Conservation (phyloP, 148 eudicot genomes). For the Chenopodium quinoa region DNA sequence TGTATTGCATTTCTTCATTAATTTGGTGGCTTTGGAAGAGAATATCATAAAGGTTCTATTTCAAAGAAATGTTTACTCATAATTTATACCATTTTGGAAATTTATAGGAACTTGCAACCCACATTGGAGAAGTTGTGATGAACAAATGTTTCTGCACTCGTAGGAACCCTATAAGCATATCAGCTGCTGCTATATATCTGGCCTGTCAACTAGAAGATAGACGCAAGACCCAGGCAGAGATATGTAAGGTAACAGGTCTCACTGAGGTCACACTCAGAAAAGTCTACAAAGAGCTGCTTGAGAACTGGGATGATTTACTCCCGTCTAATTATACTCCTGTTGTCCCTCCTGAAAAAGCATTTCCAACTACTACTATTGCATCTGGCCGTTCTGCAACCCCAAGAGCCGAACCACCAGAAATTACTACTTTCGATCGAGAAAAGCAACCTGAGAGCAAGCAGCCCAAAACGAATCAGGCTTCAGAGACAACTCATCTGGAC, state of each 20-base stretch:
- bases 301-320: slow-evolving; percentile 97
- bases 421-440: slow-evolving; percentile 40
- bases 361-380: slow-evolving; percentile 78
- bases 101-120: slow-evolving; percentile 89
- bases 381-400: slow-evolving; percentile 63
- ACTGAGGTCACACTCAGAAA: slow-evolving; percentile 93
- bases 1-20: background rate
- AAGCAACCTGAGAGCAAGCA: slow-evolving; percentile 49
- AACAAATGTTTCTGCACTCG: slow-evolving; percentile 99
- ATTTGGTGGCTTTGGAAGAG: background rate
- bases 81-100: background rate
- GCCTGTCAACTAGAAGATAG: slow-evolving; percentile 95
- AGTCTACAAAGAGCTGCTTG: slow-evolving; percentile 92
- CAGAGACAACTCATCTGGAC: slow-evolving; percentile 30
- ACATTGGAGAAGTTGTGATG: slow-evolving; percentile 97
- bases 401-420: slow-evolving; percentile 46
- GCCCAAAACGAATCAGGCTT: slow-evolving; percentile 34
- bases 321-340: slow-evolving; percentile 92
- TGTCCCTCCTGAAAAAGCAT: slow-evolving; percentile 97
- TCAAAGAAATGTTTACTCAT: background rate
- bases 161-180: slow-evolving; percentile 93
- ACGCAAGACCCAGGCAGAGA: slow-evolving; percentile 98
- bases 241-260: slow-evolving; percentile 94
- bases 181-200: slow-evolving; percentile 96
- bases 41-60: background rate